These are phyloP conservation scores for Rubus idaeus DNA, from an alignment of 306 rosid genomes.

Conservation along the genomic window DNA sequence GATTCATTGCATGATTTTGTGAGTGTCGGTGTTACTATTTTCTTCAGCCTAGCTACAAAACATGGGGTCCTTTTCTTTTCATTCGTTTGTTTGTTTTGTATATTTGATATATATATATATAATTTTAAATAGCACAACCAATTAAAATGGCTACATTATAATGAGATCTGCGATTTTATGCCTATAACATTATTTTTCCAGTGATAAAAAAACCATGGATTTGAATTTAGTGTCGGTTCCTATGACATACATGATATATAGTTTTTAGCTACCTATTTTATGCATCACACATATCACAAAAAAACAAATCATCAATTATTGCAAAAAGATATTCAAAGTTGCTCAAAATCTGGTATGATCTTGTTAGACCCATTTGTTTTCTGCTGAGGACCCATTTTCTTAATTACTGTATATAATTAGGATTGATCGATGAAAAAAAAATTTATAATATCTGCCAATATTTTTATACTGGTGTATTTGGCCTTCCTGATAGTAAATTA, in stretches of 20 bases:
- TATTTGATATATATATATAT: not conserved
- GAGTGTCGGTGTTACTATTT: slow-evolving; percentile 10
- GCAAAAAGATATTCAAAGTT: slow-evolving; percentile 6
- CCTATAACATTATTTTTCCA: not conserved
- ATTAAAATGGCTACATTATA: not conserved
- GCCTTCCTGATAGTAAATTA: not conserved
- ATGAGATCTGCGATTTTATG: not conserved
- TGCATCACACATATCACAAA: not conserved
- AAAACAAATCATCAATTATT: slow-evolving; percentile 26
- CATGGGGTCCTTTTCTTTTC: not conserved
- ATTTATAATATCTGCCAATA: not conserved
- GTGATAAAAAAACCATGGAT: not conserved
- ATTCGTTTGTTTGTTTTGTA: not conserved
- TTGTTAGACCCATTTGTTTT: slow-evolving; percentile 9
- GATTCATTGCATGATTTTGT: not conserved
- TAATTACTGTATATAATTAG: no score
- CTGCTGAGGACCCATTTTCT: slow-evolving; percentile 14
- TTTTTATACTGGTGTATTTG: not conserved
- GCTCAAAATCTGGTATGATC: slow-evolving; percentile 17
- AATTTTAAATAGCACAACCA: no score
- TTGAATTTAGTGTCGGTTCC: slow-evolving; percentile 27
- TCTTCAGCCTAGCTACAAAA: not conserved
- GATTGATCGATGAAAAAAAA: not conserved
- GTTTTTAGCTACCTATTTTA: not conserved
- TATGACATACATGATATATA: not conserved